Evolutionary conservation across 164 flowering plant species (phyloP).

Genomic region (Saururus chinensis): DNA sequence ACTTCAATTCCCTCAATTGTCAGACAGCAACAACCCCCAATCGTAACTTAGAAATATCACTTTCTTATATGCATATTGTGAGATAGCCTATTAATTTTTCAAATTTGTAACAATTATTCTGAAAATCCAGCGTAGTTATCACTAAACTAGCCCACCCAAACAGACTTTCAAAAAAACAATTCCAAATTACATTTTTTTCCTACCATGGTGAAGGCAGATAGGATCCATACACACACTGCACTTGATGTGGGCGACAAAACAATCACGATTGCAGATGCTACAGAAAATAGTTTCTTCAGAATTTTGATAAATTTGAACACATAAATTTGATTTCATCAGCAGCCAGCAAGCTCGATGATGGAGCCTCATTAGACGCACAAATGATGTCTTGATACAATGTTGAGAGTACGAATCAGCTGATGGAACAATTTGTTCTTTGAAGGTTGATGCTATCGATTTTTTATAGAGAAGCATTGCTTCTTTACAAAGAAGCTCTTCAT

Average conservation of each 20-base stretch:
- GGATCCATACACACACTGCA: conserved; percentile 67
- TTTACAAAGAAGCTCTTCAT: too few relatives aligned
- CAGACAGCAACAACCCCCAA: too few relatives aligned
- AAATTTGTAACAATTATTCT: too few relatives aligned
- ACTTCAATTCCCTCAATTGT: too few relatives aligned
- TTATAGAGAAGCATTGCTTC: conserved; percentile 64
- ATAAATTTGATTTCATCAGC: conserved; percentile 40
- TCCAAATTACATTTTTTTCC: not conserved
- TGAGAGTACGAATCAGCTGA: conserved; percentile 37
- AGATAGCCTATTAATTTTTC: too few relatives aligned
- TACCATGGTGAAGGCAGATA: conserved; percentile 95
- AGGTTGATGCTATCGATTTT: conserved; percentile 9
- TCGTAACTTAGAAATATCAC: too few relatives aligned
- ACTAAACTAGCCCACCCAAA: not conserved
- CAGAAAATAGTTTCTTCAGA: conserved; percentile 72
- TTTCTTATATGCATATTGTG: too few relatives aligned
- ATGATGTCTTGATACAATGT: conserved; percentile 45
- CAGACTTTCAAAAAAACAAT: too few relatives aligned
- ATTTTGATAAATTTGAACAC: conserved; percentile 25
- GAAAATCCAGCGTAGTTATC: too few relatives aligned
- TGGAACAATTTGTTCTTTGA: conserved; percentile 18
- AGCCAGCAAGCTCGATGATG: conserved; percentile 86
- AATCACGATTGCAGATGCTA: conserved; percentile 89
- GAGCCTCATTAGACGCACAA: conserved; percentile 72
- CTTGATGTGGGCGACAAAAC: conserved; percentile 66